Evolutionary conservation across 2,329 filamentous ascomycete species (phyloP).

Genomic region (Colletotrichum sojae): DNA sequence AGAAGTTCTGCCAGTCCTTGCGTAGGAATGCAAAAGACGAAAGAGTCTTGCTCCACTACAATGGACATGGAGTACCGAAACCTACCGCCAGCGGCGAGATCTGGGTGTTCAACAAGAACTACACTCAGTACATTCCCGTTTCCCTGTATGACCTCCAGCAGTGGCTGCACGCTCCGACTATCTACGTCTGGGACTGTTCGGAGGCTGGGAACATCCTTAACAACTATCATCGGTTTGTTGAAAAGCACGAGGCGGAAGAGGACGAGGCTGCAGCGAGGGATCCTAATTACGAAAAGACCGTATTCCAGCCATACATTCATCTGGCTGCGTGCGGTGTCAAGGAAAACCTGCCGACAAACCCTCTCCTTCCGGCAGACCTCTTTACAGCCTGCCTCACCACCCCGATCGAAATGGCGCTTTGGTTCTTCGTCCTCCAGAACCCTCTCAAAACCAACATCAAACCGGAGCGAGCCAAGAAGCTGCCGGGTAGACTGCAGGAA

Average conservation of each 20-base stretch:
- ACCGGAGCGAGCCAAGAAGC: constrained; percentile 86
- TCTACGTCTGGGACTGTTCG: constrained; percentile 98
- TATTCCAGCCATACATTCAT: constrained; percentile 81
- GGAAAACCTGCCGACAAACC: constrained; percentile 95
- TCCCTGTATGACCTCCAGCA: constrained; percentile 95
- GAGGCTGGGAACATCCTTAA: constrained; percentile 95
- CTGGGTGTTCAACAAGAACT: constrained; percentile 99
- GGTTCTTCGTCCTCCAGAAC: constrained; percentile 97
- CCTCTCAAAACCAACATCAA: constrained; percentile 78
- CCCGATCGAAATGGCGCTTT: constrained; percentile 96
- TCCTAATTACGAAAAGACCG: constrained; percentile 85
- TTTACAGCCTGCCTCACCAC: constrained; percentile 97
- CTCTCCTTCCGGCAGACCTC: constrained; percentile 90
- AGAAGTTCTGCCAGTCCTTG: constrained; percentile 93
- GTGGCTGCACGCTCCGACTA: constrained; percentile 94
- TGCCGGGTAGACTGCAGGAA: constrained; percentile 93
- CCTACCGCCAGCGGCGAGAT: constrained; percentile 97
- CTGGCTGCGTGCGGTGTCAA: constrained; percentile 91
- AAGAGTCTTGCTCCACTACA: constrained; percentile 97
- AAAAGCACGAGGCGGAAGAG: constrained; percentile 95
- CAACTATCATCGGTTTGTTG: constrained; percentile 94
- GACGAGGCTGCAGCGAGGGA: constrained; percentile 82
- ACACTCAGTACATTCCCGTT: constrained; percentile 98
- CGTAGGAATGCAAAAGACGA: constrained; percentile 96
- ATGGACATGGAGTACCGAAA: constrained; percentile 96